Base-by-base conservation (phyloP, 805 yeast species). In the Lipomyces kockii region DNA sequence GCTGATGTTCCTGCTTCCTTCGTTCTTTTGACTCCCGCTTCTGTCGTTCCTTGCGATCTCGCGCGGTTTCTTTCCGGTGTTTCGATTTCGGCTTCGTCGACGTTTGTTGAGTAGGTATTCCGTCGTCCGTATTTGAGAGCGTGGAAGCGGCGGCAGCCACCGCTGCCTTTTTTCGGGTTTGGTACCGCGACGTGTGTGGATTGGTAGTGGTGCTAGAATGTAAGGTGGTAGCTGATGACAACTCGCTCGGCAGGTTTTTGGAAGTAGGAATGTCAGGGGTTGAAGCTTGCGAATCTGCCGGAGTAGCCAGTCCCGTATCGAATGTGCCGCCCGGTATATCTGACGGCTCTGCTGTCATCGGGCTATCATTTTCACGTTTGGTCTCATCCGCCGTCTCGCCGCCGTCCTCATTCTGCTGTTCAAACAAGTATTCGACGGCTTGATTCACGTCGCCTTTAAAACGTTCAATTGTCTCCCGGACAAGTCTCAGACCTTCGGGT, bases 11-110 rank as follows among this genome's bases (percentile, higher is more conserved):
- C 11, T 22, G 49, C 43, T 54, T 60, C 22, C 61, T 58, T 37
- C 72, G 66, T 46, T 64, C 71, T 37, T 60, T 64, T 20, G 71
- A 53, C 55, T 69, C 72, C 17, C 67, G 68, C 57, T 69, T 69
- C 51, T 69, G 72, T 7, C 71, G 68, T 43, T 69, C 72, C 49
- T 69, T 69, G 17, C 71, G 61, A 56, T 69, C 69, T 6, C 72
- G 65, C 14, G 71, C 69, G 7, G 69, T 66, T 32, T 64, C 68
- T 53, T 65, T 67, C n/a, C 67, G 55, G 22, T 57, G 60, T 9
- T 25, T 25, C 22, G 49, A 43, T 43, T 43, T 17, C 20, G 69
- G 60, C 49, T 43, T 52, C 35, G 60, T 20, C 17, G 9, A n/a
- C 9, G 25, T 58, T 9, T 43, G 56, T n/a, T 14, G 57, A 32